A percentile compares a stretch with the other conserved stretches of the same genome.
Conservation (phyloP, 2,329 filamentous ascomycete genomes). For the Monosporascus sp. region DNA sequence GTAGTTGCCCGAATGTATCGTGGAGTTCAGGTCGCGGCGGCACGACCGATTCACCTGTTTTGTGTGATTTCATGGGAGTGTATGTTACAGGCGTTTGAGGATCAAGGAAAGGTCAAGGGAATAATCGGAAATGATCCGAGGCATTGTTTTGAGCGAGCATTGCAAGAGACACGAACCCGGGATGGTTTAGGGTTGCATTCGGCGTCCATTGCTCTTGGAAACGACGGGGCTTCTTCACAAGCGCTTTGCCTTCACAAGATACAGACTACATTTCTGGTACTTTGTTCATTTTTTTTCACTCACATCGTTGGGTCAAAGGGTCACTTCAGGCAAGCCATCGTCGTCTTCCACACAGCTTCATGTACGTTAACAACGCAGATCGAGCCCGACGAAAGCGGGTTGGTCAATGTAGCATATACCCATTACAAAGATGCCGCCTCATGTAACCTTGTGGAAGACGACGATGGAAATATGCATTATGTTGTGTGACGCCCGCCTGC, state of each 20-base stretch:
- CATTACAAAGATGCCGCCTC: slow-evolving; percentile 31
- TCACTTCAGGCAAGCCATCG: slow-evolving; percentile 62
- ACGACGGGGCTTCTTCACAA: slow-evolving; percentile 25
- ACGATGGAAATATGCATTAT: slow-evolving; percentile 45
- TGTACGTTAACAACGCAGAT: slow-evolving; percentile 59
- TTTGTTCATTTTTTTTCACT: slow-evolving; percentile 9
- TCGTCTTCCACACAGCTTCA: slow-evolving; percentile 59
- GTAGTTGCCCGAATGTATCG: slow-evolving; percentile 34
- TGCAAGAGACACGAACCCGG: slow-evolving; percentile 30
- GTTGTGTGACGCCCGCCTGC: slow-evolving; percentile 43
- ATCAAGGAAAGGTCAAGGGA: slow-evolving; percentile 20
- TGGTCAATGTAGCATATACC: slow-evolving; percentile 46
- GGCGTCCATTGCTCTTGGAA: slow-evolving; percentile 30
- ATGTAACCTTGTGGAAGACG: slow-evolving; percentile 50
- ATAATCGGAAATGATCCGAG: slow-evolving; percentile 26
- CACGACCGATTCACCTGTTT: slow-evolving; percentile 21
- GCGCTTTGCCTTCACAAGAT: slow-evolving; percentile 26
- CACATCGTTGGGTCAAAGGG: slow-evolving; percentile 31
- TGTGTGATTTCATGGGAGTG: slow-evolving; percentile 23
- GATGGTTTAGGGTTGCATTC: slow-evolving; percentile 28
- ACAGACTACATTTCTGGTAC: slow-evolving; percentile 20
- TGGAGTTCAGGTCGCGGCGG: slow-evolving; percentile 13
- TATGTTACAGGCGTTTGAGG: slow-evolving; percentile 14
- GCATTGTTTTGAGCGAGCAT: slow-evolving; percentile 43
- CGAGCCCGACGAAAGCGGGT: slow-evolving; percentile 32